Conservation (phyloP, 2,329 filamentous ascomycete species). For the Aspergillus sp. region DNA sequence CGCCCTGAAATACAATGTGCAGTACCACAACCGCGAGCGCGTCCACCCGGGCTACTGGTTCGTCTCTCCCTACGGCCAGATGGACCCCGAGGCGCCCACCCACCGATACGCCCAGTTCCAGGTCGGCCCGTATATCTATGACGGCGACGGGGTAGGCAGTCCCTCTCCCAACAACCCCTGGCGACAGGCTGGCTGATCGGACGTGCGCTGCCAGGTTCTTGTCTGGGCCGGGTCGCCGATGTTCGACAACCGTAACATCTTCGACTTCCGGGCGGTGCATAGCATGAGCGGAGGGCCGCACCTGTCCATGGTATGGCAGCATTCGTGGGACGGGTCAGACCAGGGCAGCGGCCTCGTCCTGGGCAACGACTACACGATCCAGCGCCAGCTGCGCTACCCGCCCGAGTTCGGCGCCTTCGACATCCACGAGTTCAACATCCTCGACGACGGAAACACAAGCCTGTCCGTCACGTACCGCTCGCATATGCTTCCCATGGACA, state of each 20-base stretch:
- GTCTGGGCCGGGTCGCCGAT: constrained; percentile 39
- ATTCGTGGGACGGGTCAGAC: constrained; percentile 23
- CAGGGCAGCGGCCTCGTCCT: constrained; percentile 40
- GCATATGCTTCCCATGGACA: constrained; percentile 14
- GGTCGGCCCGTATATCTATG: constrained; percentile 43
- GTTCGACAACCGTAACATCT: constrained; percentile 37
- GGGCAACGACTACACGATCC: constrained; percentile 37
- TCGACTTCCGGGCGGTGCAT: constrained; percentile 36
- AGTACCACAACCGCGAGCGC: constrained; percentile 16
- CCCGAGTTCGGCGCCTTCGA: constrained; percentile 20
- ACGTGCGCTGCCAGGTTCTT: too few relatives aligned
- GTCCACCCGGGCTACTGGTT: constrained; percentile 40
- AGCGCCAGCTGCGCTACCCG: constrained; percentile 28
- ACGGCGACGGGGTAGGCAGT: constrained; percentile 37
- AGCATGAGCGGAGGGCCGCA: constrained; percentile 35
- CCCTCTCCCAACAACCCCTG: constrained; percentile 1
- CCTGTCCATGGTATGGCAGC: constrained; percentile 35
- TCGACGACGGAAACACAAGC: constrained; percentile 22
- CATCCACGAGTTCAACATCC: constrained; percentile 32
- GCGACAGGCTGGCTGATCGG: neutral
- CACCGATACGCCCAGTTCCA: constrained; percentile 31
- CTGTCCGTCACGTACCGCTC: constrained; percentile 15
- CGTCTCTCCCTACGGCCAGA: constrained; percentile 36
- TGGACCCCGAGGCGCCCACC: constrained; percentile 15
- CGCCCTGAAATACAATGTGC: constrained; percentile 19